Base-by-base conservation (phyloP, 1,284 basidiomycete genomes). In the Trichosporon sp. region DNA sequence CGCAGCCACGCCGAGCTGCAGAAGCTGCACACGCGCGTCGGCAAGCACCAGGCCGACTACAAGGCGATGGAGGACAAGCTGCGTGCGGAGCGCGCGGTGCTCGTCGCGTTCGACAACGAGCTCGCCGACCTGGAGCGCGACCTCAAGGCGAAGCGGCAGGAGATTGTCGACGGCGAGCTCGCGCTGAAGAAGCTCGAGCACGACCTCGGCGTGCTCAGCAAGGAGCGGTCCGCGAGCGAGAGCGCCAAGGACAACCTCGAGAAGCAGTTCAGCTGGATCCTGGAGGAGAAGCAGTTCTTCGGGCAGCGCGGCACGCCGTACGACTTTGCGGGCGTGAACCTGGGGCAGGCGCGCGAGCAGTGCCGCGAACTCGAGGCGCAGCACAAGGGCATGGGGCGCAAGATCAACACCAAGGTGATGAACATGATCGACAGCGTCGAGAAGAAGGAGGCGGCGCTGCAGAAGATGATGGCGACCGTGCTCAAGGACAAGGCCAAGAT, bases 391-490 rank as follows among this genome's bases (percentile, higher is more conserved):
- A 90, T 95, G 89, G 93, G 92, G 84, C 94, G 95, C 85, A 97
- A 96, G 83, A 88, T 98, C 75, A 98, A 99, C 78, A 91, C 91
- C 6, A 97, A 97, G 83, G 95, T 95, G 65, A 89, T 98, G 85
- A 92, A 91, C 78, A 95, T 95, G 92, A 94, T 99, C 71, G 96
- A 98, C 76, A 91, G 88, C 68, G 93, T 96, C 53, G 97, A 99
- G 86, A 98, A 98, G 86, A 91, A 93, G 77, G 96, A 99, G 82
- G 83, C 87, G 0, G 88, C 89, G 25, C 85, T 97, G 68, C 92
- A 91, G 83, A 93, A 92, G 84, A 98, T 93, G 89, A 87, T 98
- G 81, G 81, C 87, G 0, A 95, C 91, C 1, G 95, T 99, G 2
- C 84, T 95, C 76, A 92, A 92, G 78, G 97, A 99, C 84, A 98